phyloP scores from a whole-genome alignment of 2,329 filamentous ascomycete species.

The Dactylellina leptospora region DNA sequence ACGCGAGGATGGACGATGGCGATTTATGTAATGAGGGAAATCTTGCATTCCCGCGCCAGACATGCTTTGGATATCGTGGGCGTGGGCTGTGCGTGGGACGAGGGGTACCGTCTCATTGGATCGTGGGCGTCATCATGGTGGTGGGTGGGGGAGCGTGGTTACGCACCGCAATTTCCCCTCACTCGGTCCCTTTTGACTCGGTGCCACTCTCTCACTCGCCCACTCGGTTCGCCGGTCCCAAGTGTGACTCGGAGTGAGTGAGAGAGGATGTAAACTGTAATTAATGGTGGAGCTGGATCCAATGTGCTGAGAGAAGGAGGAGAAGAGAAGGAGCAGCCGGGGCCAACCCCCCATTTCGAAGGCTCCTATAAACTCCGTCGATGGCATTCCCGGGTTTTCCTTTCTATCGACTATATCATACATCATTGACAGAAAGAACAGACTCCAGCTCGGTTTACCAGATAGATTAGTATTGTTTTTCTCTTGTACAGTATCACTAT shows the following conservation, averaged over 20 bases:
- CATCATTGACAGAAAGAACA: too few species aligned
- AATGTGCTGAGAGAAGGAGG: background rate
- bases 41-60: background rate
- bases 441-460: background rate
- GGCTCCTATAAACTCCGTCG: background rate
- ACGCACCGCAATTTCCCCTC: slow-evolving; percentile 48
- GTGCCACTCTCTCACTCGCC: background rate
- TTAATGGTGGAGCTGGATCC: background rate
- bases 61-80: background rate
- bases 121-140: background rate
- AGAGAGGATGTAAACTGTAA: background rate
- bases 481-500: background rate
- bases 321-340: slow-evolving; percentile 22
- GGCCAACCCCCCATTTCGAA: slow-evolving; percentile 24
- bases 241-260: background rate
- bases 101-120: slow-evolving; percentile 43
- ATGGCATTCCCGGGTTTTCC: background rate
- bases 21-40: slow-evolving; percentile 18
- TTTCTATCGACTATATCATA: too few species aligned
- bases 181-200: too few species aligned
- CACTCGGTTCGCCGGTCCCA: background rate
- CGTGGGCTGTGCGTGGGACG: slow-evolving; percentile 28
- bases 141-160: slow-evolving; percentile 9
- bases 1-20: too few species aligned
- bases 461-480: background rate